Evolutionary conservation across 371 early-diverging fungal species (phyloP), one percentile per base, ranked within the genome.

Genomic region (Quaeritorhiza haematococci): DNA sequence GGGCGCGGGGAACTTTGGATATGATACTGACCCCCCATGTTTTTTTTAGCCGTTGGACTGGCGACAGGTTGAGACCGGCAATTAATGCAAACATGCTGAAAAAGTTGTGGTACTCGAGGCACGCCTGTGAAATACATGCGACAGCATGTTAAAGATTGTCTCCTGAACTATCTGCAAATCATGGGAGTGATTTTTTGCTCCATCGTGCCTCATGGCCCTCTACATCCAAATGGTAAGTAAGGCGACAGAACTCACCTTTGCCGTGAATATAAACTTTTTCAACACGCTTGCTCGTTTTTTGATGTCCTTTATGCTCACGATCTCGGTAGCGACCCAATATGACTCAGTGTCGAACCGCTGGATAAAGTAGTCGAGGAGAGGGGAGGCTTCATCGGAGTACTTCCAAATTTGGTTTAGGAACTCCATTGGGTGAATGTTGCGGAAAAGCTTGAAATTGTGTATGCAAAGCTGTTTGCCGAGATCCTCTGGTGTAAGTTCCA

Each of bases 241-340:
- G n/a, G 4, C 26, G 27, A 10, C 30, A 26, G 34, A 27, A 29
- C 7, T 1, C 58, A 80, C 80, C 68, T 76, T 71, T 0, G 76
- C 74, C 8, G 67, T 56, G 35, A 59, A 30, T 35, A 82, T 78
- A 45, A 78, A 76, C 26, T 62, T 72, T 23, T 45, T 55, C 49
- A 82, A 44, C 15, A 66, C 67, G 8, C 45, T 53, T 1, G 50
- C 47, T 27, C 82, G 33, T 50, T 71, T 74, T 56, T 79, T 79
- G 32, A 70, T 21, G 44, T 79, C 78, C 53, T 67, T 68, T 26
- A 65, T 55, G 34, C 26, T 41, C 0, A 65, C 54, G n/a, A 82
- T 66, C 58, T 82, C 80, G 3, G 79, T 79, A 6, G 76, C 82
- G 6, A 71, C 76, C 82, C 82, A 82, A 52, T 74, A 76, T 4